A percentile compares a stretch with the other conserved stretches of the same genome.
These are phyloP conservation scores for Xylaria bambusicola DNA, from an alignment of 495 filamentous ascomycete species.

Conservation along the genomic window DNA sequence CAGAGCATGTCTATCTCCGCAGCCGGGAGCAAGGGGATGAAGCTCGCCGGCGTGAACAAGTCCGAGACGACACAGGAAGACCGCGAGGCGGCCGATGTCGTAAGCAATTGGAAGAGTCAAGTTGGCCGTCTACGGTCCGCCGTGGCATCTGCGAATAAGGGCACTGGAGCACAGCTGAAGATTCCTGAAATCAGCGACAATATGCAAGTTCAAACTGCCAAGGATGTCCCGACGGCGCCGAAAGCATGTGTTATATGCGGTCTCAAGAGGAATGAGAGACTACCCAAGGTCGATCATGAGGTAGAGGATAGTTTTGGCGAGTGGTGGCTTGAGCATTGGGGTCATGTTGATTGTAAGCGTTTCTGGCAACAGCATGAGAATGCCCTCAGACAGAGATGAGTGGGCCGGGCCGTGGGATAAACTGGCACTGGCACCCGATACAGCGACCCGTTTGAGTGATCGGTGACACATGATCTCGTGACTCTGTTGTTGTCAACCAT, in stretches of 20 bases:
- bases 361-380: constrained; percentile 82
- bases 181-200: constrained; percentile 71
- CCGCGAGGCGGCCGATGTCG: constrained; percentile 78
- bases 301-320: constrained; percentile 90
- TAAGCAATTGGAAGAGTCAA: constrained; percentile 69
- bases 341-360: constrained; percentile 72
- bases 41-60: constrained; percentile 79
- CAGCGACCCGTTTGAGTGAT: too few relatives aligned
- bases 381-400: constrained; percentile 64
- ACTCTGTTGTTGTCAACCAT: too few relatives aligned
- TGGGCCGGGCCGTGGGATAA: neutral
- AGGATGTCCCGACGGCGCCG: constrained; percentile 67
- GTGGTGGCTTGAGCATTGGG: constrained; percentile 95
- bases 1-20: constrained; percentile 85
- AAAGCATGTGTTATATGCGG: constrained; percentile 88
- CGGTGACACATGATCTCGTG: neutral
- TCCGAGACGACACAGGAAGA: constrained; percentile 80
- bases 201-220: constrained; percentile 59
- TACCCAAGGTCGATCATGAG: constrained; percentile 70
- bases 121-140: constrained; percentile 63
- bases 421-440: neutral
- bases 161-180: constrained; percentile 35
- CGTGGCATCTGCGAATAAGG: constrained; percentile 49
- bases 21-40: constrained; percentile 80
- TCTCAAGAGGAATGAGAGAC: constrained; percentile 80